Evolutionary conservation across 257 asterid genomes (phyloP).

Genomic region (Rauvolfia tetraphylla): DNA sequence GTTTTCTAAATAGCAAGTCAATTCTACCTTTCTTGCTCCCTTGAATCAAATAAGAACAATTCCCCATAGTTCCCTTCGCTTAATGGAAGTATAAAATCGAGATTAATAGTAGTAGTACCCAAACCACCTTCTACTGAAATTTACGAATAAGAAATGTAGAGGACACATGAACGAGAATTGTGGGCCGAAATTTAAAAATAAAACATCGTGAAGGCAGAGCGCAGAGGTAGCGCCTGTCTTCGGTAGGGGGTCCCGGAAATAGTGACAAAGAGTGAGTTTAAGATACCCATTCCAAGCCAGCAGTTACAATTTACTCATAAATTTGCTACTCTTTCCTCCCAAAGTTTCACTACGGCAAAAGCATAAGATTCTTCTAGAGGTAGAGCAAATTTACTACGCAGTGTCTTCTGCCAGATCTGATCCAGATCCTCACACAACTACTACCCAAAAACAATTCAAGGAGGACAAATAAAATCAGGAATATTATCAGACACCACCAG

Average conservation of each 20-base stretch:
- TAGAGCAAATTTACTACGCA: not conserved
- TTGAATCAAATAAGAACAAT: not conserved
- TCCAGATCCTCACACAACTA: not conserved
- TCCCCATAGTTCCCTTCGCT: not conserved
- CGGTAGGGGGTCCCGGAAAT: not conserved
- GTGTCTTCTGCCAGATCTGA: conserved; percentile 14
- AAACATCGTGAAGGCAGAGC: not conserved
- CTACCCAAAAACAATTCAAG: not conserved
- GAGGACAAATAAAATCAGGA: not conserved
- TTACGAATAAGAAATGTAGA: not conserved
- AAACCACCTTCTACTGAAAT: not conserved
- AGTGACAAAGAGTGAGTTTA: not conserved
- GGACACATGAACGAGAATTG: not conserved
- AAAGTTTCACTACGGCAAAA: not conserved
- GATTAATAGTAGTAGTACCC: not conserved
- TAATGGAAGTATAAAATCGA: not conserved
- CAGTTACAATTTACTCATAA: not conserved
- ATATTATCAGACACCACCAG: not conserved
- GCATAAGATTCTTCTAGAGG: not conserved
- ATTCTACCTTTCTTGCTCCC: not conserved
- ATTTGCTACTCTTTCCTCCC: not conserved
- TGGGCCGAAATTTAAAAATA: not conserved
- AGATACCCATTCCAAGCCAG: not conserved
- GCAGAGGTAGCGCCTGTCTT: not conserved
- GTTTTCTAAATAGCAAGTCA: not conserved